phyloP scores from a whole-genome alignment of 305 asterid genomes.

The Solanum hybrid region DNA sequence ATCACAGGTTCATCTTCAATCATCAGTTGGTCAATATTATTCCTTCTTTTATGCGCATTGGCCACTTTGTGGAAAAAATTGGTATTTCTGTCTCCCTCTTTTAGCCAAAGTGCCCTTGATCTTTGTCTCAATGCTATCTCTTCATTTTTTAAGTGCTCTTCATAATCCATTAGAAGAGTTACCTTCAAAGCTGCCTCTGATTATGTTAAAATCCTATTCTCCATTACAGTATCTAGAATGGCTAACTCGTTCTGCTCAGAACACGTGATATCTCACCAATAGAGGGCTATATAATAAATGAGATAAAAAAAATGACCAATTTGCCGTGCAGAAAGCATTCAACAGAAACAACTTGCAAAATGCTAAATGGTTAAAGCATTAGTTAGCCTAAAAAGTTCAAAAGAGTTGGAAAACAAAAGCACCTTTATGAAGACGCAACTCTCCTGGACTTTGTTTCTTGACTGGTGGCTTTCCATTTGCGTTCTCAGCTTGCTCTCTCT shows the following conservation, averaged over 20 bases:
- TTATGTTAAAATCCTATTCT: not conserved
- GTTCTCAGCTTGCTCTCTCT: constrained; percentile 11
- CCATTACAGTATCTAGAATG: not conserved
- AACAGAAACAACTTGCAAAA: not conserved
- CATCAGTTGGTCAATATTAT: not conserved
- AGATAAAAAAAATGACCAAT: not conserved
- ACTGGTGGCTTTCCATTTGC: constrained; percentile 11
- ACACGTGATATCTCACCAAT: not conserved
- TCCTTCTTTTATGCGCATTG: not conserved
- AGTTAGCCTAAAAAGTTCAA: not conserved
- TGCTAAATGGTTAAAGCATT: not conserved
- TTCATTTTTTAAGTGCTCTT: not conserved
- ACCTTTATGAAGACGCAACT: constrained; percentile 12
- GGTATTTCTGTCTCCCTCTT: not conserved
- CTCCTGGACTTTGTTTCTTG: constrained; percentile 16
- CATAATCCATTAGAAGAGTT: not conserved
- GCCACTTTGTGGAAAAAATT: not conserved
- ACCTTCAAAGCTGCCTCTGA: not conserved
- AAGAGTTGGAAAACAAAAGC: not conserved
- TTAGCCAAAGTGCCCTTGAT: not conserved
- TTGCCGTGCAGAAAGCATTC: not conserved
- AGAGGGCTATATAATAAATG: not conserved
- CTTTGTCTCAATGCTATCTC: not conserved
- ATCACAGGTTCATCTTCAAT: not conserved
- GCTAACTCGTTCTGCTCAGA: not conserved